Conservation (phyloP, 2,329 filamentous ascomycete species). For the Dichotomopilus funicola region DNA sequence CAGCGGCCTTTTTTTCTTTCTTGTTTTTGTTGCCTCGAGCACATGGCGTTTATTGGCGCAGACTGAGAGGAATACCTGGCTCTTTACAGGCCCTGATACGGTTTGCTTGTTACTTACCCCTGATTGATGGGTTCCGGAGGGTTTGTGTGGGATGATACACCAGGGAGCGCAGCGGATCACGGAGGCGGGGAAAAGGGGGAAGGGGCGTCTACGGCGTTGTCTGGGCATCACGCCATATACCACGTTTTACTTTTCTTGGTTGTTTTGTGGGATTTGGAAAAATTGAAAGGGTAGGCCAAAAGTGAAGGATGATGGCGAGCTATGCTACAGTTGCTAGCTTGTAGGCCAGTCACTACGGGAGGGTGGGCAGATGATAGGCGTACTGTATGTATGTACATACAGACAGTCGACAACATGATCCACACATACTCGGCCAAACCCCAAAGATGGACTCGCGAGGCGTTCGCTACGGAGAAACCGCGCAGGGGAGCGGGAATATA, state of each 20-base stretch:
- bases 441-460: too few species aligned
- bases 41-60: constrained; percentile 9
- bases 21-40: background rate
- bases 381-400: too few species aligned
- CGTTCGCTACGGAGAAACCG: too few species aligned
- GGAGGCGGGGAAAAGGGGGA: background rate
- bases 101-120: background rate
- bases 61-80: background rate
- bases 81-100: background rate
- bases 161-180: too few species aligned
- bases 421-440: too few species aligned
- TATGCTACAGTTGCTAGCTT: too few species aligned
- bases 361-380: too few species aligned
- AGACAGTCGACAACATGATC: too few species aligned
- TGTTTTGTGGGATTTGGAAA: background rate
- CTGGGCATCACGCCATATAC: constrained; percentile 10
- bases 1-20: background rate
- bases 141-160: constrained; percentile 4
- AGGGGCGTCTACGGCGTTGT: constrained; percentile 6
- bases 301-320: background rate
- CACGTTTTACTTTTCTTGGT: background rate
- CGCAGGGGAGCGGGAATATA: too few species aligned
- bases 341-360: too few species aligned
- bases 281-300: background rate
- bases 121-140: background rate